These are phyloP conservation scores for Vaccinium myrtillus DNA, from an alignment of 148 eudicot genomes.

Conservation along the genomic window DNA sequence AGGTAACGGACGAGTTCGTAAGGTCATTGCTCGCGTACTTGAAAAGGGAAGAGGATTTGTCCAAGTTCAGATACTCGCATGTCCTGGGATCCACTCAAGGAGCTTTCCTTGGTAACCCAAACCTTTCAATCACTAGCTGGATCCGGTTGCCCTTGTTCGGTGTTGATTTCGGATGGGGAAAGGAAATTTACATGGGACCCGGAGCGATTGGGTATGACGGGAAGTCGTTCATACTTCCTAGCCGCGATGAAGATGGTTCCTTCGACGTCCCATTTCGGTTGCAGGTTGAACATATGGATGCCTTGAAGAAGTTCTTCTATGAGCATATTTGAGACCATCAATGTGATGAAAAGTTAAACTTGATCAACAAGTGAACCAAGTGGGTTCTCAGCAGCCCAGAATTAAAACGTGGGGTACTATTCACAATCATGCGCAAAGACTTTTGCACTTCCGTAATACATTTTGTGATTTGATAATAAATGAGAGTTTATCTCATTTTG, in stretches of 20 bases:
- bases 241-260: neutral
- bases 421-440: too few relatives aligned
- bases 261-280: neutral
- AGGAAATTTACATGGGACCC: neutral
- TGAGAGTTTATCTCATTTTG: too few relatives aligned
- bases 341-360: too few relatives aligned
- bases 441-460: too few relatives aligned
- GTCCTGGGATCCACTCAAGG: constrained; percentile 19
- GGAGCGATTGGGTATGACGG: neutral
- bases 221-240: neutral
- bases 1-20: constrained; percentile 28
- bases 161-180: neutral
- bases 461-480: too few relatives aligned
- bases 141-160: neutral
- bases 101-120: constrained; percentile 4
- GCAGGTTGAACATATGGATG: neutral
- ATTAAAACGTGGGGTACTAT: too few relatives aligned
- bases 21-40: constrained; percentile 28
- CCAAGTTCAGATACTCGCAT: constrained; percentile 29
- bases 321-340: neutral
- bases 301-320: neutral
- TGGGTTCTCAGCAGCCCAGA: too few relatives aligned
- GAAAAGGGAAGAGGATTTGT: constrained; percentile 28
- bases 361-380: too few relatives aligned
- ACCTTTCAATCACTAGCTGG: neutral